A percentile compares a stretch with the other conserved stretches of the same genome.
These are phyloP conservation scores for Mollisiaceae sp. DNA, from an alignment of 2,329 filamentous ascomycete species.

Conservation along the genomic window DNA sequence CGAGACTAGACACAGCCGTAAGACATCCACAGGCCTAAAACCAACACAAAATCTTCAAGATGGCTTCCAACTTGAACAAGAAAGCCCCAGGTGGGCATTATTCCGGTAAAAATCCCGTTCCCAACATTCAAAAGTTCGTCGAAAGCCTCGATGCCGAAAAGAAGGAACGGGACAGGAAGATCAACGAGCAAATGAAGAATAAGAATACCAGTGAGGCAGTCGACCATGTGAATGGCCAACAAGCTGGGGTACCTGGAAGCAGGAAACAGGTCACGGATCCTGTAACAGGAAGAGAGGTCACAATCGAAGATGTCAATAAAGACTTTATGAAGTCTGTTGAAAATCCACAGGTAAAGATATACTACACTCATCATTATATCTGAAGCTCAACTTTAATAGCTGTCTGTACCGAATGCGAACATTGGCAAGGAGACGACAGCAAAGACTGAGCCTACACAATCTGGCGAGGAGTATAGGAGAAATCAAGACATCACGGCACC, in stretches of 20 bases:
- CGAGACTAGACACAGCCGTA: not conserved
- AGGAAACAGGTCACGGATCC: slow-evolving; percentile 79
- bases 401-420: slow-evolving; percentile 90
- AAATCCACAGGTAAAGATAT: slow-evolving; percentile 65
- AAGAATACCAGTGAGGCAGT: slow-evolving; percentile 45
- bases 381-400: slow-evolving; percentile 47
- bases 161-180: slow-evolving; percentile 71
- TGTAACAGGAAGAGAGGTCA: slow-evolving; percentile 82
- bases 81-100: slow-evolving; percentile 69
- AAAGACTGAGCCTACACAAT: slow-evolving; percentile 73
- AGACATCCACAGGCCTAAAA: not conserved
- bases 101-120: slow-evolving; percentile 81
- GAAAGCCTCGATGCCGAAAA: slow-evolving; percentile 80
- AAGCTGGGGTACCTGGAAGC: slow-evolving; percentile 46
- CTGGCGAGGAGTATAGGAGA: slow-evolving; percentile 78
- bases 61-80: slow-evolving; percentile 27
- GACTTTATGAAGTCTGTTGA: slow-evolving; percentile 72
- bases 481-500: slow-evolving; percentile 91
- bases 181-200: slow-evolving; percentile 62
- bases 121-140: slow-evolving; percentile 85
- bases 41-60: slow-evolving; percentile 17
- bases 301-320: slow-evolving; percentile 81
- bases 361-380: not conserved
- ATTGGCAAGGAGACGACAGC: slow-evolving; percentile 75
- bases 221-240: slow-evolving; percentile 49